A percentile compares a stretch with the other conserved stretches of the same genome.
These are phyloP conservation scores for Dactylonectria macrodidyma DNA, from an alignment of 2,329 filamentous ascomycete species.

Conservation along the genomic window DNA sequence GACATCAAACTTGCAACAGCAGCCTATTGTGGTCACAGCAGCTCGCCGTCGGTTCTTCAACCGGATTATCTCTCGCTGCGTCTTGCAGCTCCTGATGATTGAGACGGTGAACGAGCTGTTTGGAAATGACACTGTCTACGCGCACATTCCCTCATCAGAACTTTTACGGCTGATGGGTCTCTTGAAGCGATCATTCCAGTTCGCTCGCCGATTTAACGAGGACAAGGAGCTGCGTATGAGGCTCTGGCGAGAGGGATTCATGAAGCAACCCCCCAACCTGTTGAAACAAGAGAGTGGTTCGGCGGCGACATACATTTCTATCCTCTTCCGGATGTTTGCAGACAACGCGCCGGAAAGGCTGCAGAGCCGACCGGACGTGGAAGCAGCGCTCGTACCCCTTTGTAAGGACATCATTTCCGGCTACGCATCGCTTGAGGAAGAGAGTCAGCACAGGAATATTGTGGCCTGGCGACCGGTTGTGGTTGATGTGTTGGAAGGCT, in stretches of 20 bases:
- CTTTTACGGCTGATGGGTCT: constrained; percentile 93
- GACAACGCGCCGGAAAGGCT: constrained; percentile 88
- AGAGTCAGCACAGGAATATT: constrained; percentile 97
- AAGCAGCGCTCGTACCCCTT: constrained; percentile 91
- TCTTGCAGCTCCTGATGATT: constrained; percentile 98
- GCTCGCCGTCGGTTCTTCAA: constrained; percentile 97
- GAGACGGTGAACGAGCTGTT: constrained; percentile 99
- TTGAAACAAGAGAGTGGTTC: constrained; percentile 96
- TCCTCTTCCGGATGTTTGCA: constrained; percentile 97
- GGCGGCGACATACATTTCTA: constrained; percentile 94
- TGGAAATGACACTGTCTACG: constrained; percentile 95
- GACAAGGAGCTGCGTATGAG: constrained; percentile 96
- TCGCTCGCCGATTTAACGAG: constrained; percentile 97
- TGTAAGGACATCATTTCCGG: constrained; percentile 94
- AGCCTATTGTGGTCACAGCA: constrained; percentile 92
- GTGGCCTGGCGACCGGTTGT: constrained; percentile 97
- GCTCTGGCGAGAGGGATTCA: constrained; percentile 97
- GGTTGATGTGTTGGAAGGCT: constrained; percentile 95
- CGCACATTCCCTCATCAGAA: constrained; percentile 90
- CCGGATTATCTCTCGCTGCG: constrained; percentile 98
- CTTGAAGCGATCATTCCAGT: constrained; percentile 95
- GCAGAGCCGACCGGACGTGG: constrained; percentile 85
- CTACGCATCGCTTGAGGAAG: constrained; percentile 91
- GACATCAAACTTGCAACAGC: constrained; percentile 82
- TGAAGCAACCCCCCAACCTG: constrained; percentile 98